These are phyloP conservation scores for Acorus calamus DNA, from an alignment of 106 monocot genomes.

Conservation along the genomic window DNA sequence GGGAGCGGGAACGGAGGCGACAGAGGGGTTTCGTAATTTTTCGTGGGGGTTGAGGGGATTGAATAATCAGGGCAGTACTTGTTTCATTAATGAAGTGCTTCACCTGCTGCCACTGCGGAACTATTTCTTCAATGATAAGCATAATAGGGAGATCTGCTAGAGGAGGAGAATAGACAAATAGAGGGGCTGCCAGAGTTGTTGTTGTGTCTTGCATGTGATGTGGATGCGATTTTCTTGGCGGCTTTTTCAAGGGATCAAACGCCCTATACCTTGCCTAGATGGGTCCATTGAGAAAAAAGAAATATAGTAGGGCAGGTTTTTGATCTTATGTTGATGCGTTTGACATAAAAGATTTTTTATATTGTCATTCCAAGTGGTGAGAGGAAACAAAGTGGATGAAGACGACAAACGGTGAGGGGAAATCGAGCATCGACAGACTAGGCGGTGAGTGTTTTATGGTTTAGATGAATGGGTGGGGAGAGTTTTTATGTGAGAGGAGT, in stretches of 20 bases:
- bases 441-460: too few relatives aligned
- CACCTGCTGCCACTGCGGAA: slow-evolving; percentile 38
- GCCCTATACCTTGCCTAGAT: slow-evolving; percentile 39
- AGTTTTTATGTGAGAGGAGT: too few relatives aligned
- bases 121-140: slow-evolving; percentile 34
- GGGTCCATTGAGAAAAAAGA: too few relatives aligned
- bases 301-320: too few relatives aligned
- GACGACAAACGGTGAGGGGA: too few relatives aligned
- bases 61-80: slow-evolving; percentile 64
- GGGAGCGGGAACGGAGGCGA: neutral
- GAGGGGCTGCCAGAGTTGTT: slow-evolving; percentile 4
- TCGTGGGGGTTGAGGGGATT: slow-evolving; percentile 45
- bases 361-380: too few relatives aligned
- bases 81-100: slow-evolving; percentile 60
- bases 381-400: too few relatives aligned
- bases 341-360: too few relatives aligned
- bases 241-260: slow-evolving; percentile 42
- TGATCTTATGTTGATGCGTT: too few relatives aligned
- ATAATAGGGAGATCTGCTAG: slow-evolving; percentile 18
- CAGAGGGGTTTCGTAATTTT: neutral
- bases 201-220: slow-evolving; percentile 34
- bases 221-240: slow-evolving; percentile 24
- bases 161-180: slow-evolving; percentile 28
- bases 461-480: too few relatives aligned
- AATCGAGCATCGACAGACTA: too few relatives aligned